phyloP scores from a whole-genome alignment of 2,329 filamentous ascomycete species.

The Fusarium ramigenum region DNA sequence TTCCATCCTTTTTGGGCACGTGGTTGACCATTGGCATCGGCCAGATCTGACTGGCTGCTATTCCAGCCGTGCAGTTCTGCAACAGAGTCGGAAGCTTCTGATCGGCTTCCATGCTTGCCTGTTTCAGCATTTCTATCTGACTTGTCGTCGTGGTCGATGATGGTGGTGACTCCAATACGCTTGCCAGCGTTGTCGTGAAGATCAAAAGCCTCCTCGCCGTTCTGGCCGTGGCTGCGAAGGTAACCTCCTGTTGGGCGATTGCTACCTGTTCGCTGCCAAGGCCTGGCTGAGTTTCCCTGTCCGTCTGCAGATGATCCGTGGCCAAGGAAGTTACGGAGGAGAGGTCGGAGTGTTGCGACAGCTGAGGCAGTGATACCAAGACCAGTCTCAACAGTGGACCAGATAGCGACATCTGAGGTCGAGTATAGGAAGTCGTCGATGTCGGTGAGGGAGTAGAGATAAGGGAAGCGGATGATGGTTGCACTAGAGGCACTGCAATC shows the following conservation, averaged over 20 bases:
- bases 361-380: slow-evolving; percentile 53
- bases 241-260: slow-evolving; percentile 28
- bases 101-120: slow-evolving; percentile 11
- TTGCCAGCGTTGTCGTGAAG: slow-evolving; percentile 15
- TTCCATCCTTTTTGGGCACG: slow-evolving; percentile 32
- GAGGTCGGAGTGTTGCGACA: slow-evolving; percentile 49
- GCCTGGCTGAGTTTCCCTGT: slow-evolving; percentile 29
- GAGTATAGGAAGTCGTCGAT: slow-evolving; percentile 55
- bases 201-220: slow-evolving; percentile 11
- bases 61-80: slow-evolving; percentile 31
- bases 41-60: slow-evolving; percentile 36
- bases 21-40: slow-evolving; percentile 1
- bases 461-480: slow-evolving; percentile 55
- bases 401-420: slow-evolving; percentile 55
- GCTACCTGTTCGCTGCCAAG: slow-evolving; percentile 34
- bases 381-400: slow-evolving; percentile 56
- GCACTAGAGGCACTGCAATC: slow-evolving; percentile 46
- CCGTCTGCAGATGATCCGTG: slow-evolving; percentile 11
- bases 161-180: slow-evolving; percentile 34
- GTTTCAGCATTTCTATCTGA: neutral
- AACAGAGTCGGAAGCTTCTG: slow-evolving; percentile 15
- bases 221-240: slow-evolving; percentile 29
- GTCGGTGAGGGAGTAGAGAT: slow-evolving; percentile 49
- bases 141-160: slow-evolving; percentile 33
- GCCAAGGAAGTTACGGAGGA: slow-evolving; percentile 7